phyloP scores from a whole-genome alignment of 192 early-diverging fungal species.

The Podila verticillata region DNA sequence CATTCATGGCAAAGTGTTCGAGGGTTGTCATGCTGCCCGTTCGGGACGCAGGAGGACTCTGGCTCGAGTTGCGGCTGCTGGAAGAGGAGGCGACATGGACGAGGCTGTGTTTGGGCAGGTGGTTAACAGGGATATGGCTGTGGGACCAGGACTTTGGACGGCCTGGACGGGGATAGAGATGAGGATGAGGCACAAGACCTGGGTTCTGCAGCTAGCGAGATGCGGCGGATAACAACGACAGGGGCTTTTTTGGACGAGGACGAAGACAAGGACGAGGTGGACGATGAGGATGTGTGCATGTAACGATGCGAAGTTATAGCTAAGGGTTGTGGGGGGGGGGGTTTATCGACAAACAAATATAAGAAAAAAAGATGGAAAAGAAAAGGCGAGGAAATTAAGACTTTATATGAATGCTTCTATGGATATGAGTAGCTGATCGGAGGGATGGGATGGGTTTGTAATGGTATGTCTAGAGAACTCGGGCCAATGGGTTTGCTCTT shows the following conservation, averaged over 20 bases:
- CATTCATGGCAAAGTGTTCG: conserved; percentile 3
- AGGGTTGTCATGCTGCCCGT: neutral
- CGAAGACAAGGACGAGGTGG: neutral
- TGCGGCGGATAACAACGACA: conserved; percentile 20
- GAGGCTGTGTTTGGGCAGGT: neutral
- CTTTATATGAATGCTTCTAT: too few relatives aligned
- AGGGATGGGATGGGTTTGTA: too few relatives aligned
- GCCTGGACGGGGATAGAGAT: neutral
- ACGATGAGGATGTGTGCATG: conserved; percentile 2
- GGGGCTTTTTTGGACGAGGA: conserved; percentile 18
- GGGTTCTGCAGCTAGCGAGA: conserved; percentile 21
- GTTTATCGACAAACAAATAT: too few relatives aligned
- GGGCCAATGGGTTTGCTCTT: too few relatives aligned
- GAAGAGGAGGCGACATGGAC: neutral
- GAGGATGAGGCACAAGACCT: conserved; percentile 5
- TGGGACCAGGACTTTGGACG: conserved; percentile 1
- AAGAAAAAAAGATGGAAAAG: too few relatives aligned
- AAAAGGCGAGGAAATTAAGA: too few relatives aligned
- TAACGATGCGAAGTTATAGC: neutral
- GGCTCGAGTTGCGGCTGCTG: conserved; percentile 8
- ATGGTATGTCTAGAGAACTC: too few relatives aligned
- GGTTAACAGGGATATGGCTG: neutral
- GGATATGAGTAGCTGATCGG: too few relatives aligned
- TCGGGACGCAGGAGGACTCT: neutral
- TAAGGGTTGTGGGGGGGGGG: too few relatives aligned